phyloP scores from a whole-genome alignment of 495 filamentous ascomycete genomes.

The Aspergillus biplanus region DNA sequence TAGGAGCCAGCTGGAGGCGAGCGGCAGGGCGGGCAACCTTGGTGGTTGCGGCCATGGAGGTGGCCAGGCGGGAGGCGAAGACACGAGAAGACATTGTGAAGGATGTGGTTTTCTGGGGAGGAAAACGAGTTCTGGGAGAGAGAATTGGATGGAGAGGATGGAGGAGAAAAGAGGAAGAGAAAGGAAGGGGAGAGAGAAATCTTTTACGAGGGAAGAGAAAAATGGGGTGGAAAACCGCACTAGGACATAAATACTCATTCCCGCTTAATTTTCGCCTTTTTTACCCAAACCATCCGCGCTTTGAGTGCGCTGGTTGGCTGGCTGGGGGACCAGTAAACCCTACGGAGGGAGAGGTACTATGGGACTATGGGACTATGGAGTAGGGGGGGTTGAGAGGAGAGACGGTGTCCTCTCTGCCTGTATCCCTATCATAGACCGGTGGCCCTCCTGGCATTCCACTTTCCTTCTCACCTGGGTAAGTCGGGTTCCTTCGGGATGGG shows the following conservation, averaged over 20 bases:
- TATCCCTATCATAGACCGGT: constrained; percentile 17
- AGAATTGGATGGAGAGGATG: constrained; percentile 17
- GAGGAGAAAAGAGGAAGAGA: constrained; percentile 33
- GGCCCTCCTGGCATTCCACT: constrained; percentile 12
- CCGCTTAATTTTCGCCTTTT: constrained; percentile 52
- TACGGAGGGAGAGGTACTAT: constrained; percentile 22
- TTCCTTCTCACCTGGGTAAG: constrained; percentile 15
- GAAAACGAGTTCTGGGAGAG: constrained; percentile 27
- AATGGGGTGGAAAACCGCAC: constrained; percentile 46
- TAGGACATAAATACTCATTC: constrained; percentile 48
- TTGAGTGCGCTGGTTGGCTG: constrained; percentile 37
- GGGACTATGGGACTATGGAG: constrained; percentile 4
- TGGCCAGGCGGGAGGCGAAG: constrained; percentile 71
- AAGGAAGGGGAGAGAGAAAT: constrained; percentile 32
- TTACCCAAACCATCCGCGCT: constrained; percentile 41
- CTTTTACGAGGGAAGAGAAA: constrained; percentile 43
- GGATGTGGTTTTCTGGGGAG: constrained; percentile 20
- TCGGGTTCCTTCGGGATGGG: constrained; percentile 35
- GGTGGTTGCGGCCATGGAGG: constrained; percentile 70
- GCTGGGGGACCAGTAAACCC: constrained; percentile 36
- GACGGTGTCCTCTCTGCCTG: neutral
- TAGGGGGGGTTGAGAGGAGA: constrained; percentile 1
- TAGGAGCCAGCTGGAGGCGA: constrained; percentile 64
- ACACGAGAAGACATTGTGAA: constrained; percentile 75
- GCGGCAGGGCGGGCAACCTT: constrained; percentile 74